Evolutionary conservation across 192 early-diverging fungal genomes (phyloP), one percentile per base, ranked within the genome.

Genomic region (Hyaloraphidium curvatum): DNA sequence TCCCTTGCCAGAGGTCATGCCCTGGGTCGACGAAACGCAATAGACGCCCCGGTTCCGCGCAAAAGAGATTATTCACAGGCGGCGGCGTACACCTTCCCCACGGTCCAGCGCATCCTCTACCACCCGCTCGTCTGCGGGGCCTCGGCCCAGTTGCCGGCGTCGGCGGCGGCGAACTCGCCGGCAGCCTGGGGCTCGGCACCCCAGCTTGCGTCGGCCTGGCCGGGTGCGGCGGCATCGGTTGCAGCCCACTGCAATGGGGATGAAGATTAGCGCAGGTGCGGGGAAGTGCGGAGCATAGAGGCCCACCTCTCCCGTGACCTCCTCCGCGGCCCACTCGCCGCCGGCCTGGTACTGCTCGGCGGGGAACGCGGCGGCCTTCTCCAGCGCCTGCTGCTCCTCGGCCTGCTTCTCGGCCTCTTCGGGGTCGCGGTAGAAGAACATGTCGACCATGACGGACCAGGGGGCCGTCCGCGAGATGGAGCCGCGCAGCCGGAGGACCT

Each of bases 401-500:
- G 54, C 51, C 28, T 30, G 28, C 51, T 55, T 55, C 28, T 55
- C 54, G 28, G 29, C 31, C 67, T 99, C 96, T 63, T 86, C 87
- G 60, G 93, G 82, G 67, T 96, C 93, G 65, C 96, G 86, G 84
- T 82, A 97, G 85, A 99, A 97, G 96, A 96, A 99, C 96, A 99
- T 91, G 74, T 99, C 96, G 60, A 89, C 86, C 93, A 99, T 97
- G 63, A 99, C 73, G 55, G 87, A 74, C 96, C 96, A 99, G 56
- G 77, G 71, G 58, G 74, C 66, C 61, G 75, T 65, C 68, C 90
- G 83, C 61, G 83, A 59, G 64, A 99, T 76, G 66, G 81, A 76
- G 63, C 90, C 93, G 67, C 91, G 83, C 65, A 99, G 84, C 61
- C 96, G 86, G 74, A 96, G 86, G 56, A 99, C 89, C 78, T 97